Base-by-base conservation (phyloP, 78 protist genomes). In the Planoprotostelium fungivorum region DNA sequence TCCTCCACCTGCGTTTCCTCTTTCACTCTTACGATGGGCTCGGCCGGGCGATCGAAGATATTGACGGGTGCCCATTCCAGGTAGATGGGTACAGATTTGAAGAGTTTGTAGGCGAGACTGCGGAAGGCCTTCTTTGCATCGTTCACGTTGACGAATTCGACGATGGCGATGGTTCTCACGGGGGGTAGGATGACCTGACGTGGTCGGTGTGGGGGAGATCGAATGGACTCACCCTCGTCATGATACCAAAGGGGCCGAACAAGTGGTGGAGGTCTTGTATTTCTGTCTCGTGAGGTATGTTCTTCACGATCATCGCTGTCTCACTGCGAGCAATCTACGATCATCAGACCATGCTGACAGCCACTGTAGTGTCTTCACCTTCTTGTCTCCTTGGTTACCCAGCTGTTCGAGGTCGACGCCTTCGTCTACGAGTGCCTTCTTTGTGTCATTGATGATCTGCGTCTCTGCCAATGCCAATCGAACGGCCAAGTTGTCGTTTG, bases 11-110 rank as follows among this genome's bases (percentile, higher is more conserved):
- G 9, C 23, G 38, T 28, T 39, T 88, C 84, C 29, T 73, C 34
- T n/a, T 90, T 31, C 83, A 86, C 88, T 10, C 29, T 36, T 16
- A 73, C 86, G 5, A 63, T 10, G 35, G 23, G n/a, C 29, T 87
- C n/a, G 16, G 95, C 91, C 34, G 51, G 84, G 1, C 34, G 37
- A 51, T 84, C 85, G 73, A 93, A 93, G 23, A 93, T 34, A 34
- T 89, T 92, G 1, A 28, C 89, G 28, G 98, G 99, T 35, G 99
- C 99, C 99, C 99, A 98, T 85, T 98, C 99, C 1, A 99, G 94
- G 86, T 91, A 98, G 29, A 99, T 89, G 35, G 99, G 99, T 36
- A 92, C 96, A 28, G 39, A 34, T 34, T 94, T 88, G 89, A 93
- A 96, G 90, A 93, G 86, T 1, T 86, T 1, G 89, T 98, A 99